Evolutionary conservation across 805 yeast species (phyloP).

Genomic region (Saturnispora mendoncae): DNA sequence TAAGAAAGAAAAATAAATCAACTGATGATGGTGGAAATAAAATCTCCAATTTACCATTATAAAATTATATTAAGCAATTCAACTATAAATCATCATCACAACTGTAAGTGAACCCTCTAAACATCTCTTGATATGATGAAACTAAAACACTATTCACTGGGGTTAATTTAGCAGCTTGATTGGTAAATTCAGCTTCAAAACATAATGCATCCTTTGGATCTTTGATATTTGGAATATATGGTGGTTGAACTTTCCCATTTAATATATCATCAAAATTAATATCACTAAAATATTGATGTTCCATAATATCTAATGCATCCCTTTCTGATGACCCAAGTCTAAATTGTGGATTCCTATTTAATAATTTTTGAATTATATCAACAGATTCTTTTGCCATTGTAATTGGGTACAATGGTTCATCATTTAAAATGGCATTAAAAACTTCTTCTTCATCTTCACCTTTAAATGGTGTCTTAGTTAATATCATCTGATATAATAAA

Average conservation of each 20-base stretch:
- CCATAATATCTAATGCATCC: conserved; percentile 92
- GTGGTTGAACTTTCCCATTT: conserved; percentile 66
- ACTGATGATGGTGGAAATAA: no score
- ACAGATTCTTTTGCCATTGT: conserved; percentile 97
- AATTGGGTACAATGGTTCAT: conserved; percentile 93
- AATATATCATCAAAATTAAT: conserved; percentile 84
- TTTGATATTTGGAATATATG: conserved; percentile 79
- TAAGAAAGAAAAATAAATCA: not conserved
- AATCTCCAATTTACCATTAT: not conserved
- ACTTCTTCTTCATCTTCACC: conserved; percentile 88
- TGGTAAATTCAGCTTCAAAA: conserved; percentile 91
- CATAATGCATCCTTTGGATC: conserved; percentile 87
- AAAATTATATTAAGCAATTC: not conserved
- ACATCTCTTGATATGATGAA: conserved; percentile 87
- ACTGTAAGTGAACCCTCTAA: conserved; percentile 91
- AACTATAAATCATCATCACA: conserved; percentile 39
- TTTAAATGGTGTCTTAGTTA: conserved; percentile 93
- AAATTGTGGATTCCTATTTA: conserved; percentile 77
- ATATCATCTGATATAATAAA: conserved; percentile 86
- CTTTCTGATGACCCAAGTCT: conserved; percentile 82
- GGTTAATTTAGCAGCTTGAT: conserved; percentile 88
- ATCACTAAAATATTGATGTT: conserved; percentile 86
- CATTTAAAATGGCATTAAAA: conserved; percentile 90
- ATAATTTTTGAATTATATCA: conserved; percentile 79
- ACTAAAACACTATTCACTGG: conserved; percentile 87